Base-by-base conservation (phyloP, 805 yeast species). In the Wickerhamiella australiensis region DNA sequence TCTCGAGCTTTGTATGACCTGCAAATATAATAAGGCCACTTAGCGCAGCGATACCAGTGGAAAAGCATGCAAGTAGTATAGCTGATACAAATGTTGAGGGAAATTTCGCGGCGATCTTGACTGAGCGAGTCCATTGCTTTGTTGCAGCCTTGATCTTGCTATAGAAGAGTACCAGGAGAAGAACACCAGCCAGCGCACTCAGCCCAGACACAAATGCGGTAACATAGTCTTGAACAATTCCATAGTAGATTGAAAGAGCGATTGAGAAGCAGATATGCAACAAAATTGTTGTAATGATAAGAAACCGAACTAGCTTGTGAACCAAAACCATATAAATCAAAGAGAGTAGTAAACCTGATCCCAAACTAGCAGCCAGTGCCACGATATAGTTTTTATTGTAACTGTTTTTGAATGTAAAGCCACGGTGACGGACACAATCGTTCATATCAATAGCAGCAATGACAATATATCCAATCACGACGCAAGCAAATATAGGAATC, bases 161-260 rank as follows among this genome's bases (percentile, higher is more conserved):
- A 75, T 64, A 85, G 85, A 84, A 65, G 80, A 85, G 60, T 80
- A 75, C 70, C 75, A 78, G 6, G 84, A 85, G 21, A 80, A 73
- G 48, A 82, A 64, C 2, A 74, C 60, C 0, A 87, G 73, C 63
- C 84, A 82, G 1, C 80, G 72, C 54, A 82, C 66, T 55, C 80
- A 82, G 33, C 2, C 42, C 49, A 12, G 42, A 25, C 17, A 46
- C 22, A 25, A 46, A 37, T 3, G 42, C 21, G 4, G 27, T 26
- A 23, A 31, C 26, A 70, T 80, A 85, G 64, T 84, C 82, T 27
- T 71, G 68, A 56, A 74, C 71, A 1, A 73, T 79, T 57, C 87
- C 72, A 60, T 82, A 84, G 65, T 77, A 80, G 56, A 87, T 79
- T 4, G 86, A 77, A 5, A 94, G 79, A 15, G 83, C 95, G 23